A percentile compares a stretch with the other conserved stretches of the same genome.
These are phyloP conservation scores for Cytospora mali DNA, from an alignment of 2,329 filamentous ascomycete species.

Conservation along the genomic window DNA sequence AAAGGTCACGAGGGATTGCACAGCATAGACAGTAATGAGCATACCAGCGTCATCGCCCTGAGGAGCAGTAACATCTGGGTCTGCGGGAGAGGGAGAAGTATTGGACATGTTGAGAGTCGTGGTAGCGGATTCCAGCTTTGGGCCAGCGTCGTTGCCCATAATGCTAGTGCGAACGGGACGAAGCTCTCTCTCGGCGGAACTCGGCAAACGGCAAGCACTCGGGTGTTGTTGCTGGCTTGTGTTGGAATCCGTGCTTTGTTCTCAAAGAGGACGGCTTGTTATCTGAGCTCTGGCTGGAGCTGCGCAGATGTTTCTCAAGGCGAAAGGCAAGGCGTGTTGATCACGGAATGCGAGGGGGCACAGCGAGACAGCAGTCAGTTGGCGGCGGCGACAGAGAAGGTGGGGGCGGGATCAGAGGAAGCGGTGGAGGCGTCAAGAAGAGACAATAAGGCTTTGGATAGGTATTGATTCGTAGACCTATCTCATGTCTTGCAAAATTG, in stretches of 20 bases:
- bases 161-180: constrained; percentile 1
- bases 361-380: constrained; percentile 2
- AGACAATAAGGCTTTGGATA: constrained; percentile 3
- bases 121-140: constrained; percentile 25
- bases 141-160: constrained; percentile 28
- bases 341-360: background rate
- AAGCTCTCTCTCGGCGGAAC: background rate
- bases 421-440: constrained; percentile 3
- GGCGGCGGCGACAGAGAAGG: constrained; percentile 2
- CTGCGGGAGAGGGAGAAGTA: constrained; percentile 22
- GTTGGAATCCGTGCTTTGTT: background rate
- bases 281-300: background rate
- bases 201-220: background rate
- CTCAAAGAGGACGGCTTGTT: background rate
- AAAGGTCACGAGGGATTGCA: constrained; percentile 5
- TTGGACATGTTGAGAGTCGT: constrained; percentile 20
- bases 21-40: constrained; percentile 21
- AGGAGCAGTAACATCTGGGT: constrained; percentile 20
- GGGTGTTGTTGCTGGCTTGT: background rate
- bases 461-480: constrained; percentile 9
- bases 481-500: constrained; percentile 8
- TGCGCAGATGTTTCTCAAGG: background rate
- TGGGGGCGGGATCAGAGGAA: background rate
- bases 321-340: background rate
- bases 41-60: constrained; percentile 29